Base-by-base conservation (phyloP, 306 rosid species). In the Astragalus glycyphyllos region DNA sequence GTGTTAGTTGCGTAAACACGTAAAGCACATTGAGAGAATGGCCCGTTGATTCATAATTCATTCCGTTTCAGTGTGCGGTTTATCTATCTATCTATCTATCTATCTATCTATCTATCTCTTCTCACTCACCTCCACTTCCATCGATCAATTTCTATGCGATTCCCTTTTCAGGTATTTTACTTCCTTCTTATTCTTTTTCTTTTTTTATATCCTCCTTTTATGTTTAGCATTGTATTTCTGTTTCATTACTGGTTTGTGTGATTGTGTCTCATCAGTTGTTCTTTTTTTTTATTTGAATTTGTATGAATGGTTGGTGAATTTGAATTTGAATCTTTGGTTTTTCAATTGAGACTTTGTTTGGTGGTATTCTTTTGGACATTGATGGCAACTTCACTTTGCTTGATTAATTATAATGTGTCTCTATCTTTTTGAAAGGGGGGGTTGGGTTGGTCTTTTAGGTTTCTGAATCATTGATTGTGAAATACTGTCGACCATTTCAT, bases 111-210 rank as follows among this genome's bases (percentile, higher is more conserved):
- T 7, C 40, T 1, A 5, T 5, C 7, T 35, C 40, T 7, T 7
- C 41, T 37, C 41, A 5, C 41, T 40, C 2, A 40, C 2, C 45
- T 40, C 45, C 2, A 10, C 45, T 37, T 5, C 41, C 41, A 7
- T 40, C 42, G 42, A 38, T 41, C 59, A 58, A 29, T 76, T 76
- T 75, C 69, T 5, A 13, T 23, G 62, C 48, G 47, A 54, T 76
- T 48, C 63, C 26, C 4, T 13, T 40, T 12, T 26, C 11, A n/a
- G 65, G 49, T 54, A 4, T 49, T 31, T 45, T 13, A 51, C 70
- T 77, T 50, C 51, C 71, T 69, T 69, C 71, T 69, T 20, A 41
- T 48, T 69, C 51, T 47, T 38, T 45, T 31, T 45, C 0, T 5
- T 1, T 1, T 12, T 5, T 15, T 12, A 0, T 35, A 11, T 69